Base-by-base conservation (phyloP, 129 eudicot genomes). In the Silybum marianum region DNA sequence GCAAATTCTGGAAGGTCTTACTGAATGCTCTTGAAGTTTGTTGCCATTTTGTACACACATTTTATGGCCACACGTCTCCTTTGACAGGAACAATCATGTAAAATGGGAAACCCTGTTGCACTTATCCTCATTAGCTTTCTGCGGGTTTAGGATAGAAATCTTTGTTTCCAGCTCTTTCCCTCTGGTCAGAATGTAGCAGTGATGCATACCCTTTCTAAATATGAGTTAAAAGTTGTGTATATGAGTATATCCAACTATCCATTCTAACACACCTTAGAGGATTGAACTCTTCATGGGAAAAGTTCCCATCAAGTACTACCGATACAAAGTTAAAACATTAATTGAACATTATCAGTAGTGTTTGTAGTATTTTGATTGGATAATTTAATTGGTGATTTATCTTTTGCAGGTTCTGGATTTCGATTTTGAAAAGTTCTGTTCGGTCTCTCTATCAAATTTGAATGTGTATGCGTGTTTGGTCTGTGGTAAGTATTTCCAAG, bases 401-500 rank as follows among this genome's bases (percentile, higher is more conserved):
- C 28, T 78, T 81, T 76, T 92, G 83, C 90, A 95, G 99, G 99
- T 95, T 81, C 86, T 95, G 88, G 99, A 95, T 89, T 95, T 95
- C 83, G 99, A 95, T 75, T 95, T 95, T 65, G 99, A 95, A 79
- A 95, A 85, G 85, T 91, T 91, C 75, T 95, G 99, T 74, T 95
- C 99, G 0, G 97, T 95, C 23, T 92, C 99, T 66, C 90, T 95
- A 21, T 89, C 99, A 63, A 95, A 95, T 83, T 79, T 92, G 89
- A 95, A 95, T 78, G 99, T 95, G 26, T 95, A 95, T 80, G 99
- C 99, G 67, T 95, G 99, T 72, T 84, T 95, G 78, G 99, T 95
- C 18, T 95, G 99, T 85, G 99, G 99, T 13, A 95, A 95, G 84
- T 95, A 95, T 85, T 95, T 73, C 81, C 99, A 93, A 89, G 99